phyloP scores from a whole-genome alignment of 1,284 basidiomycete genomes.

The Ustilago cynodontis region DNA sequence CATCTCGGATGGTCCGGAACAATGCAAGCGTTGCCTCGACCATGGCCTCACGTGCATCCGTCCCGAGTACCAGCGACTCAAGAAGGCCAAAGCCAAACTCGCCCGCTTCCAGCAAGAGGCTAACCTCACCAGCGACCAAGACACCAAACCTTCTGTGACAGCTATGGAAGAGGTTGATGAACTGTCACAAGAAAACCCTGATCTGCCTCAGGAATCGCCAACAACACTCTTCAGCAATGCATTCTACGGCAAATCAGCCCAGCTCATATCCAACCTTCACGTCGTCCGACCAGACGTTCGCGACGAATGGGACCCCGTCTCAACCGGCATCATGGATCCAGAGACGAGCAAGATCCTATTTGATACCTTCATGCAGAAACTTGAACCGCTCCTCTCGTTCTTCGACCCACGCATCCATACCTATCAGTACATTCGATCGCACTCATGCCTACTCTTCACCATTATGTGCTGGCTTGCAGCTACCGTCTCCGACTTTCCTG shows the following conservation, averaged over 20 bases:
- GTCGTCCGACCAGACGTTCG: conserved; percentile 33
- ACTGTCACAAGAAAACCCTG: conserved; percentile 2
- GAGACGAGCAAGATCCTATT: conserved; percentile 35
- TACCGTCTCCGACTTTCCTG: conserved; percentile 31
- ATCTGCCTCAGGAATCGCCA: conserved; percentile 25
- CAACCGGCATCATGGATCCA: conserved; percentile 31
- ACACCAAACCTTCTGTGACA: neutral
- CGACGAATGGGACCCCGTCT: conserved; percentile 40
- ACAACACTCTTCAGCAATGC: conserved; percentile 42
- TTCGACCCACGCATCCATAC: conserved; percentile 45
- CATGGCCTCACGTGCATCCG: conserved; percentile 43
- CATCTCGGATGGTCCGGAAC: conserved; percentile 36
- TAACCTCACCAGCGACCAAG: conserved; percentile 9
- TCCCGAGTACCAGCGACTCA: conserved; percentile 45
- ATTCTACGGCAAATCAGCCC: conserved; percentile 36
- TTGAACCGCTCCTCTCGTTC: conserved; percentile 42
- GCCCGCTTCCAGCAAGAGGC: conserved; percentile 31
- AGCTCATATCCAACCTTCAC: conserved; percentile 35
- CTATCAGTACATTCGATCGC: conserved; percentile 40
- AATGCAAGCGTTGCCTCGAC: conserved; percentile 44
- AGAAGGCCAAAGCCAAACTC: conserved; percentile 43
- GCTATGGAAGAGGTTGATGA: conserved; percentile 8
- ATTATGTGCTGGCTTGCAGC: conserved; percentile 50
- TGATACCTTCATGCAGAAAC: conserved; percentile 40
- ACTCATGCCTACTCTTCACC: conserved; percentile 41